phyloP scores from a whole-genome alignment of 2,329 filamentous ascomycete species.

The Aspergillus quadricinctus region DNA sequence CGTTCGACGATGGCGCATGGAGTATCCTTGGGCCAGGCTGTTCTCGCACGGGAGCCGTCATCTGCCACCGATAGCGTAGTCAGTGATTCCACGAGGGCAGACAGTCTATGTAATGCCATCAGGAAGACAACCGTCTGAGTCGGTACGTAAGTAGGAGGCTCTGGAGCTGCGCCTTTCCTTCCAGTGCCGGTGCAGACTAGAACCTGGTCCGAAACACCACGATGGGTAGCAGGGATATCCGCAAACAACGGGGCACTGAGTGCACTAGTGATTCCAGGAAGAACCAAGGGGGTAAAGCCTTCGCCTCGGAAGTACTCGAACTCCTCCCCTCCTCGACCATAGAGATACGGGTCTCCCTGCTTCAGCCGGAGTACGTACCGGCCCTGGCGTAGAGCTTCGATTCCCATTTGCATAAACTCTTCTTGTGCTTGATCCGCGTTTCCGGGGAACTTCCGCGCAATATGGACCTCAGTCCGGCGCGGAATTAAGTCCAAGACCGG shows the following conservation, averaged over 20 bases:
- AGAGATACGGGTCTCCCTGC: slow-evolving; percentile 95
- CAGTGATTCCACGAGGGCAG: slow-evolving; percentile 67
- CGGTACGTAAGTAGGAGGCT: slow-evolving; percentile 72
- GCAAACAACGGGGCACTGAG: slow-evolving; percentile 85
- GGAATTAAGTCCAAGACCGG: slow-evolving; percentile 86
- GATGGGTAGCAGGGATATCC: slow-evolving; percentile 79
- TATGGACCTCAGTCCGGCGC: slow-evolving; percentile 80
- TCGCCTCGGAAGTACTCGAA: slow-evolving; percentile 73
- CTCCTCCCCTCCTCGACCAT: slow-evolving; percentile 91
- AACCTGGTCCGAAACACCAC: slow-evolving; percentile 86
- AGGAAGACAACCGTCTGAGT: slow-evolving; percentile 85
- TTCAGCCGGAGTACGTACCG: slow-evolving; percentile 84
- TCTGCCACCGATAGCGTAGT: slow-evolving; percentile 35
- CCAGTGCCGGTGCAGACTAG: slow-evolving; percentile 96
- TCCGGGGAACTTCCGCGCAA: slow-evolving; percentile 94
- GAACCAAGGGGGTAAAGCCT: slow-evolving; percentile 66
- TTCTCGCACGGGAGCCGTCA: slow-evolving; percentile 21
- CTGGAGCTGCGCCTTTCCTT: slow-evolving; percentile 75
- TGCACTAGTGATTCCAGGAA: slow-evolving; percentile 88
- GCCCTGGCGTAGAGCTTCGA: slow-evolving; percentile 64
- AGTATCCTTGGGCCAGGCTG: slow-evolving; percentile 66
- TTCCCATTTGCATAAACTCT: slow-evolving; percentile 75
- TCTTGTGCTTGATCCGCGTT: slow-evolving; percentile 92
- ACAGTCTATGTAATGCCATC: slow-evolving; percentile 88
- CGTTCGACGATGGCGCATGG: slow-evolving; percentile 91